Base-by-base conservation (phyloP, 371 early-diverging fungal genomes). In the Saksenaea vasiformis region DNA sequence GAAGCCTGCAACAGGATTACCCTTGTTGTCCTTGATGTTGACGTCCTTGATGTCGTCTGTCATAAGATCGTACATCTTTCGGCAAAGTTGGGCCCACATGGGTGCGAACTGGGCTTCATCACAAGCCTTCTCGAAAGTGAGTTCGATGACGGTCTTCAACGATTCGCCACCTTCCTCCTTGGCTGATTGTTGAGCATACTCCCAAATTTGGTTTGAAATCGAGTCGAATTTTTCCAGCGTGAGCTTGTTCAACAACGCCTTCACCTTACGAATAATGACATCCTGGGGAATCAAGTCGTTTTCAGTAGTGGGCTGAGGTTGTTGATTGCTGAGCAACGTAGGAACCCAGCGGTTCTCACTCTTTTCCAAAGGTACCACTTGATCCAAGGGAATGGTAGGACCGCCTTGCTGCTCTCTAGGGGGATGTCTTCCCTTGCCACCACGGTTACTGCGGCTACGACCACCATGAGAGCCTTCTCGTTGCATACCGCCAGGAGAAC, bases 101-200 rank as follows among this genome's bases (percentile, higher is more conserved):
- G 78, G 67, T 58, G 90, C 91, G 84, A 96, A 98, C 62, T 85
- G 84, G 24, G 94, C 86, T 79, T 98, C 97, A 67, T 96, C 97
- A 56, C 93, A 85, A 5, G 99, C 97, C 82, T 98, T 98, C 37
- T 96, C 93, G 68, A 95, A 98, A 56, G 95, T 88, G 26, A 91
- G 82, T 57, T 82, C 83, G 67, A 97, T 93, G 51, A 97, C 89
- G 58, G 85, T 86, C 63, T 83, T 82, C 56, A 98, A 76, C 2
- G 92, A 86, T 19, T 79, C 72, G 38, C 91, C 91, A 65, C 90
- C 84, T 1, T 74, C 74, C 76, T 91, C 91, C 63, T 86, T 82
- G 64, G 72, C 74, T 11, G 91, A 90, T 72, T 87, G 72, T 59
- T 87, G 76, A 37, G 90, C 93, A 71, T 89, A 85, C n/a, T 86